Percentiles rank a stretch among this genome's conserved stretches.
Evolutionary conservation across 148 eudicot genomes (phyloP).

Genomic region (Beta vulgaris): DNA sequence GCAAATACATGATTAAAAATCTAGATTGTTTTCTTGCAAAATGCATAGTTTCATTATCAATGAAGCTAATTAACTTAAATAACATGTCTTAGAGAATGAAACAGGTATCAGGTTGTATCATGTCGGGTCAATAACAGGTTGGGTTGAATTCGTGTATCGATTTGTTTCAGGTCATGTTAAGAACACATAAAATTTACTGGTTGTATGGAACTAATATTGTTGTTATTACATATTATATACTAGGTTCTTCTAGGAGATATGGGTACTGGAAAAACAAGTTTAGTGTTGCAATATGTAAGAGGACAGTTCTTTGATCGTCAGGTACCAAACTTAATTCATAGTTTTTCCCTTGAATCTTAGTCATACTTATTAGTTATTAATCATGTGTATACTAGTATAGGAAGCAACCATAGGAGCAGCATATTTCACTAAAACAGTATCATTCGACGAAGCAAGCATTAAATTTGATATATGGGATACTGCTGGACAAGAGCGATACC

Average conservation of each 20-base stretch:
- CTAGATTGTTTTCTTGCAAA: not conserved
- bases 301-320: constrained; percentile 41
- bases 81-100: too few species aligned
- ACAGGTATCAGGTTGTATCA: too few species aligned
- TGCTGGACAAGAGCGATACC: constrained; percentile 54
- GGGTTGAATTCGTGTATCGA: too few species aligned
- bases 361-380: too few species aligned
- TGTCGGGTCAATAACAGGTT: too few species aligned
- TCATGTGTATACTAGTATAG: constrained; percentile 20
- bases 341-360: not conserved
- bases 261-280: constrained; percentile 49
- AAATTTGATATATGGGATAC: constrained; percentile 56
- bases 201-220: too few species aligned
- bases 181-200: too few species aligned
- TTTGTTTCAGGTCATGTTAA: too few species aligned
- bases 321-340: constrained; percentile 13
- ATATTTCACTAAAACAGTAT: constrained; percentile 41
- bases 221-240: not conserved
- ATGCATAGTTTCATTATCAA: not conserved
- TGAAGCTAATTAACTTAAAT: too few species aligned
- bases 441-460: constrained; percentile 43
- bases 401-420: constrained; percentile 55
- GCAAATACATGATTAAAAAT: too few species aligned
- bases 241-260: constrained; percentile 52
- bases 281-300: constrained; percentile 42